These are phyloP conservation scores for barrel medic (Medicago truncatula) DNA, from an alignment of 306 rosid species.

Conservation along the genomic window MtrunA17r5.0-ANR NC_053042.1:54361001-54361500, in stretches of 20 bases:
- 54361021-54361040: neutral
- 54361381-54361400: slow-evolving; percentile 29
- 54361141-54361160: too few relatives aligned
- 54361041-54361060: neutral
- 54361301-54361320: slow-evolving; percentile 1
- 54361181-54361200: too few relatives aligned
- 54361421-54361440: slow-evolving; percentile 13
- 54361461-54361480: slow-evolving; percentile 72
- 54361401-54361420: slow-evolving; percentile 6
- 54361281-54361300: neutral
- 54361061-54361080: too few relatives aligned
- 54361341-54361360: slow-evolving; percentile 4
- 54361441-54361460: slow-evolving; percentile 50
- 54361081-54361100: too few relatives aligned
- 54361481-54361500: slow-evolving; percentile 63
- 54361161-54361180: too few relatives aligned
- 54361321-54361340: neutral
- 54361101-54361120: too few relatives aligned
- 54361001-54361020: neutral
- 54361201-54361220: too few relatives aligned
- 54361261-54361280: slow-evolving; percentile 5
- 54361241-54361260: neutral
- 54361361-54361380: slow-evolving; percentile 12
- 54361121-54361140: too few relatives aligned
- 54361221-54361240: too few relatives aligned